Percentiles rank a stretch among this genome's conserved stretches.
phyloP scores from a whole-genome alignment of 257 asterid species.

The Avicennia marina region DNA sequence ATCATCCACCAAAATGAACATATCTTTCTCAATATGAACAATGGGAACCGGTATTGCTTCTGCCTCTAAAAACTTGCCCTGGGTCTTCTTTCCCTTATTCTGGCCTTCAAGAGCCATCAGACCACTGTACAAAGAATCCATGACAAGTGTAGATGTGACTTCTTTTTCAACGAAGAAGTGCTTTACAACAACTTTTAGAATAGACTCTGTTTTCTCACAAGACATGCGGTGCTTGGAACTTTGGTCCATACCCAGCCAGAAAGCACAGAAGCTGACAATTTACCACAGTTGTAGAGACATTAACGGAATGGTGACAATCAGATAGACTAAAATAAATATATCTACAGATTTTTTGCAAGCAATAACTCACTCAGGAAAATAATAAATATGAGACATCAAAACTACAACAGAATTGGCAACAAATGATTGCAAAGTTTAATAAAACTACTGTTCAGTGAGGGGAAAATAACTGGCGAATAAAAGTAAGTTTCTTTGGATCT shows the following conservation, averaged over 20 bases:
- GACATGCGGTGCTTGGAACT: conserved; percentile 61
- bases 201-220: conserved; percentile 66
- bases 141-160: conserved; percentile 91
- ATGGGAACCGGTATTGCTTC: conserved; percentile 69
- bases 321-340: not conserved
- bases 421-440: not conserved
- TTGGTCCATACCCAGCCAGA: conserved; percentile 83
- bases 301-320: not conserved
- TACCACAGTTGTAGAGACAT: conserved; percentile 17
- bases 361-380: not conserved
- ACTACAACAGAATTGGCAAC: not conserved
- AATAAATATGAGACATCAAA: not conserved
- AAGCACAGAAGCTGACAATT: conserved; percentile 68
- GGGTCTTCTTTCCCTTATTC: conserved; percentile 56
- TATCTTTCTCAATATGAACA: conserved; percentile 61
- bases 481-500: conserved; percentile 1
- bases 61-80: conserved; percentile 44
- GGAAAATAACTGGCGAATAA: not conserved
- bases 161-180: conserved; percentile 91
- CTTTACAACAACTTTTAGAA: conserved; percentile 71
- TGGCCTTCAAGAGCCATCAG: conserved; percentile 88
- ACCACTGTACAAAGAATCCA: conserved; percentile 96
- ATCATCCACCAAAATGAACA: conserved; percentile 80
- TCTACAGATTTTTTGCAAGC: not conserved
- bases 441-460: not conserved